Conservation (phyloP, 2,329 filamentous ascomycete species). For the Xylaria sp. region DNA sequence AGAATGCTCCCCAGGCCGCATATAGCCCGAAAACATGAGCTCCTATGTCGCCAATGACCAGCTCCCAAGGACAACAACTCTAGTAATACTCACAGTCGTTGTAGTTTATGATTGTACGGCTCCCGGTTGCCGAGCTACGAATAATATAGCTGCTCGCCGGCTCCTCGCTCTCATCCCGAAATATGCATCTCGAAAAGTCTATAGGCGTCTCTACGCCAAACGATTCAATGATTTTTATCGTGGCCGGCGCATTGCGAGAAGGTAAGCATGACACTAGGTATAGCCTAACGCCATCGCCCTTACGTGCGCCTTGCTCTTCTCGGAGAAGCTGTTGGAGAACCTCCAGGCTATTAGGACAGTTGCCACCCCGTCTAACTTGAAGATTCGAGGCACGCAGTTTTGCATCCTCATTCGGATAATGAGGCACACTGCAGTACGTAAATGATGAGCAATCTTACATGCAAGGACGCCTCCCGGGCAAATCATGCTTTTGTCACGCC, state of each 20-base stretch:
- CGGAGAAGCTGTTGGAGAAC: conserved; percentile 72
- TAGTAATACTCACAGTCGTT: conserved; percentile 57
- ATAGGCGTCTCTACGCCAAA: conserved; percentile 59
- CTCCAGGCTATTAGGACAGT: conserved; percentile 77
- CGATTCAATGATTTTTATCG: conserved; percentile 63
- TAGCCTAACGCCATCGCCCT: conserved; percentile 46
- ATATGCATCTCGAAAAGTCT: conserved; percentile 67
- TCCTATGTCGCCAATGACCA: neutral
- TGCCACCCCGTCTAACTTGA: conserved; percentile 73
- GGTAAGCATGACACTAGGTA: conserved; percentile 68
- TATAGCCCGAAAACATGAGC: neutral
- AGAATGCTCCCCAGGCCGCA: neutral
- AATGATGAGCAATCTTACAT: conserved; percentile 30
- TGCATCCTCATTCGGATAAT: conserved; percentile 76
- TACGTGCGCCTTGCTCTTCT: conserved; percentile 30
- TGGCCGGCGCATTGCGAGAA: conserved; percentile 60
- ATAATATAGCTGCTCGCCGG: conserved; percentile 77
- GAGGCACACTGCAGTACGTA: conserved; percentile 64
- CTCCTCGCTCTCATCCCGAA: conserved; percentile 63
- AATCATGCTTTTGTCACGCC: neutral
- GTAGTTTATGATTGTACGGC: conserved; percentile 77
- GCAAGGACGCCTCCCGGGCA: neutral
- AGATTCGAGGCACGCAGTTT: conserved; percentile 74
- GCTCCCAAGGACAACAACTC: neutral
- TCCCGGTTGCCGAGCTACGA: conserved; percentile 67